Conservation (phyloP, 371 early-diverging fungal species). For the Zychaea mexicana region DNA sequence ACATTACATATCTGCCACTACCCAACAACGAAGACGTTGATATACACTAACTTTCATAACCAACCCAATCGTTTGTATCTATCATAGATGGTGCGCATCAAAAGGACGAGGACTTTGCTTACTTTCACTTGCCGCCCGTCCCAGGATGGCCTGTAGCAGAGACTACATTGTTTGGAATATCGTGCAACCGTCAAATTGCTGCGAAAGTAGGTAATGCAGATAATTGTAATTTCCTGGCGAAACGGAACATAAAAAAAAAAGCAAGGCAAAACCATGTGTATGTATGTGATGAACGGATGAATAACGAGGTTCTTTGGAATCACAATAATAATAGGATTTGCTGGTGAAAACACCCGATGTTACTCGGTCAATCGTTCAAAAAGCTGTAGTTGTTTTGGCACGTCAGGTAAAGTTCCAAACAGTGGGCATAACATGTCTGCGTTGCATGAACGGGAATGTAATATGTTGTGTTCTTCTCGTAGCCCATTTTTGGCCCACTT, state of each 20-base stretch:
- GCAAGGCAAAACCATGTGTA: too few species aligned
- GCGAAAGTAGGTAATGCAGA: conserved; percentile 43
- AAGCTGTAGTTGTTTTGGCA: conserved; percentile 79
- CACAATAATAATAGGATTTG: conserved; percentile 53
- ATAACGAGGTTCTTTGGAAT: conserved; percentile 1
- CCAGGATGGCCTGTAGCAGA: conserved; percentile 63
- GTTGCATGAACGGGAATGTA: neutral
- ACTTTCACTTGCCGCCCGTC: conserved; percentile 85
- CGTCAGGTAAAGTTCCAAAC: conserved; percentile 51
- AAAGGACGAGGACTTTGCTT: conserved; percentile 82
- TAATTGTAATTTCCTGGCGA: neutral
- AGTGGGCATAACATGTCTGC: neutral
- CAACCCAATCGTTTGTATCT: too few species aligned
- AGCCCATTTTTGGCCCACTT: conserved; percentile 79
- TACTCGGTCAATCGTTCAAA: conserved; percentile 81
- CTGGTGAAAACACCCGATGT: conserved; percentile 73
- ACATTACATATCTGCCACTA: conserved; percentile 7
- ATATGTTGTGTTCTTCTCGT: neutral
- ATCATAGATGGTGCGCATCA: conserved; percentile 80
- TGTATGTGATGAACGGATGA: too few species aligned
- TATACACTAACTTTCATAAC: neutral
- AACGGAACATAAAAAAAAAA: conserved; percentile 5
- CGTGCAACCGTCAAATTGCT: conserved; percentile 84
- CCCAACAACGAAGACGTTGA: neutral
- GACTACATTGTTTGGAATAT: conserved; percentile 79